phyloP scores from a whole-genome alignment of 139 green algal species.

The Tetradesmus obliquus region DNA sequence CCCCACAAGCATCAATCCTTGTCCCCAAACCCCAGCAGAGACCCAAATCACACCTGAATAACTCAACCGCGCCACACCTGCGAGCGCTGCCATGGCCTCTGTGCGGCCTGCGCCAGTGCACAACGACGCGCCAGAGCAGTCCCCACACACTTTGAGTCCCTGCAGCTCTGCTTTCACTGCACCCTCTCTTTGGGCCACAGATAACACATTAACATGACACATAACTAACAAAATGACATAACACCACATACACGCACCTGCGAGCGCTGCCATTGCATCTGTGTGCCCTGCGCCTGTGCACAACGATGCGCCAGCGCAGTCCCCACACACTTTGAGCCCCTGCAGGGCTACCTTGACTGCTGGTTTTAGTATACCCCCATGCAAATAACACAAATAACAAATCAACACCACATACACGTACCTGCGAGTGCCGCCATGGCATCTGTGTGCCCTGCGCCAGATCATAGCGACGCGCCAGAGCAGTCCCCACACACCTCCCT shows the following conservation, averaged over 20 bases:
- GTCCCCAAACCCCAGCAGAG: too few relatives aligned
- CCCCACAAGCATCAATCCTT: too few relatives aligned
- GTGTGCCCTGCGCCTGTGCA: background rate
- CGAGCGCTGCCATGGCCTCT: background rate
- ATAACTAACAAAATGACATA: background rate
- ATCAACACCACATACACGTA: too few relatives aligned
- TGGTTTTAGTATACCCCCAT: background rate
- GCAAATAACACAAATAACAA: background rate
- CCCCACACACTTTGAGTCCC: background rate
- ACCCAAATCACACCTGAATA: too few relatives aligned
- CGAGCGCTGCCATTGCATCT: background rate
- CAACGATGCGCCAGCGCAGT: background rate
- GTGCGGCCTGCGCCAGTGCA: background rate
- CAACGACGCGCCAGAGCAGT: background rate
- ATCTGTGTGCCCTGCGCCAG: background rate
- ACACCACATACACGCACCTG: too few relatives aligned
- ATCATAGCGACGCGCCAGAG: background rate
- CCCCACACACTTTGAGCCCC: background rate
- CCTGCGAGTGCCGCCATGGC: too few relatives aligned
- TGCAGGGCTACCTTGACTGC: background rate
- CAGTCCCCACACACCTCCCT: constrained; percentile 9
- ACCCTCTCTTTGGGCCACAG: too few relatives aligned
- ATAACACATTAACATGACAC: background rate
- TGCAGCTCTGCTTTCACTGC: background rate
- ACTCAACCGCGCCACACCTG: too few relatives aligned